These are phyloP conservation scores for Mallotus japonicus DNA, from an alignment of 441 rosid genomes.

Conservation along the genomic window DNA sequence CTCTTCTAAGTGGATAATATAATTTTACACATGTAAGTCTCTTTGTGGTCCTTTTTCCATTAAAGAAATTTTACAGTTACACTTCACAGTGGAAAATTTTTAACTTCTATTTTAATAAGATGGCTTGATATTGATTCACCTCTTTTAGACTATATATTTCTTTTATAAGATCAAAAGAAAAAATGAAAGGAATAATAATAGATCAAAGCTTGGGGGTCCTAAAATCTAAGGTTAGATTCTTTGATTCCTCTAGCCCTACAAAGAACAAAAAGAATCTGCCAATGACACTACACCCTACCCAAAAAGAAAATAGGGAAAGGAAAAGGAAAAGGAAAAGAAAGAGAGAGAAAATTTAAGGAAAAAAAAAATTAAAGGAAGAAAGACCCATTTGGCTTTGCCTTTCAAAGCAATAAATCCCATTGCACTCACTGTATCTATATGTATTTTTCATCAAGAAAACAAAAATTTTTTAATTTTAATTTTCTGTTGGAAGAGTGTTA, in stretches of 20 bases:
- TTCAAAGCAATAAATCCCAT: constrained; percentile 27
- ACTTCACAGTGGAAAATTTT: background rate
- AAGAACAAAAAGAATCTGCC: constrained; percentile 87
- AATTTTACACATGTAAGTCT: constrained; percentile 21
- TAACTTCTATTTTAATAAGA: constrained; percentile 9
- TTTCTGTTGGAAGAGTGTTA: constrained; percentile 21
- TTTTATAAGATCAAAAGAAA: constrained; percentile 14
- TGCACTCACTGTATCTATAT: no score
- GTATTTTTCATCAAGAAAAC: no score
- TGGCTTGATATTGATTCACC: constrained; percentile 30
- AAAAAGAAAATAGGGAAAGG: constrained; percentile 11
- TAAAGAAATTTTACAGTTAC: constrained; percentile 5
- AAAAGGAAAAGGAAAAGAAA: constrained; percentile 13
- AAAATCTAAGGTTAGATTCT: constrained; percentile 62
- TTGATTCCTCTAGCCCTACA: constrained; percentile 69
- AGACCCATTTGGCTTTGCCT: constrained; percentile 30
- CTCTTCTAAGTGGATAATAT: constrained; percentile 32
- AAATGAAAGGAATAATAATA: background rate
- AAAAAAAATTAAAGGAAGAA: constrained; percentile 11
- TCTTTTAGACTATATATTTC: constrained; percentile 7
- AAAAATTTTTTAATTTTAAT: no score
- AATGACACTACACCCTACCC: constrained; percentile 43
- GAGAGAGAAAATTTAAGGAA: constrained; percentile 1
- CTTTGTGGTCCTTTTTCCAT: constrained; percentile 26
- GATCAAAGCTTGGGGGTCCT: constrained; percentile 28